Evolutionary conservation across 495 filamentous ascomycete species (phyloP).

Genomic region (Penicillium canariense): DNA sequence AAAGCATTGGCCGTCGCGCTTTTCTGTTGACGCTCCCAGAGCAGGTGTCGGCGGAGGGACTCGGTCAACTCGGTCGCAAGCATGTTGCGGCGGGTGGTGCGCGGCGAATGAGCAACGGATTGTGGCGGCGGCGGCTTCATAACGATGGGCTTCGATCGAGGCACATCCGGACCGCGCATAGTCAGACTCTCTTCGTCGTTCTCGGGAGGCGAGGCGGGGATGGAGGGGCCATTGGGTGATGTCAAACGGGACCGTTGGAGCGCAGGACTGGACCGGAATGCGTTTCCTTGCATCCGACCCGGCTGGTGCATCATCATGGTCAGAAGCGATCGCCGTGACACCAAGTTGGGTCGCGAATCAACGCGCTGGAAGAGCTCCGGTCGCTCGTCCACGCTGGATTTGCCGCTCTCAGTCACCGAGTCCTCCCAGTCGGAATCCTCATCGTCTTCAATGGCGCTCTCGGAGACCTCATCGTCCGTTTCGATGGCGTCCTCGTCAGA

Average conservation of each 20-base stretch:
- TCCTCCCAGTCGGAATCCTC: conserved; percentile 91
- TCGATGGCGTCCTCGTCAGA: conserved; percentile 75
- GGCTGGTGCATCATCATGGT: conserved; percentile 85
- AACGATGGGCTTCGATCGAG: conserved; percentile 83
- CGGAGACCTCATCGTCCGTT: conserved; percentile 67
- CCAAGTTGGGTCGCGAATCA: conserved; percentile 81
- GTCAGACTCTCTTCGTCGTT: conserved; percentile 67
- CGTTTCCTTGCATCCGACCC: conserved; percentile 39
- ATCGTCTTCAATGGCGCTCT: conserved; percentile 86
- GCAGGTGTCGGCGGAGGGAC: conserved; percentile 71
- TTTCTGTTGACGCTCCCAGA: conserved; percentile 89
- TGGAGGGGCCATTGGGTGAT: conserved; percentile 70
- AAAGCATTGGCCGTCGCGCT: conserved; percentile 84
- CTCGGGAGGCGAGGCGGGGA: conserved; percentile 68
- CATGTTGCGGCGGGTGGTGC: conserved; percentile 96
- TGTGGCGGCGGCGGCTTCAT: conserved; percentile 54
- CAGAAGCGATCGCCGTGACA: conserved; percentile 82
- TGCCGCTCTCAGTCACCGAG: conserved; percentile 81
- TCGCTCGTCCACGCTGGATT: conserved; percentile 75
- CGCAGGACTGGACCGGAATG: conserved; percentile 75
- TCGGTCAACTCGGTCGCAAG: conserved; percentile 88
- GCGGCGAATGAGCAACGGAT: conserved; percentile 75
- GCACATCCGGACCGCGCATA: conserved; percentile 70
- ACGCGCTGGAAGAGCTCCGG: conserved; percentile 77
- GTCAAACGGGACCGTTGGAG: conserved; percentile 74